phyloP scores from a whole-genome alignment of 805 yeast genomes.

The Candida pini region DNA sequence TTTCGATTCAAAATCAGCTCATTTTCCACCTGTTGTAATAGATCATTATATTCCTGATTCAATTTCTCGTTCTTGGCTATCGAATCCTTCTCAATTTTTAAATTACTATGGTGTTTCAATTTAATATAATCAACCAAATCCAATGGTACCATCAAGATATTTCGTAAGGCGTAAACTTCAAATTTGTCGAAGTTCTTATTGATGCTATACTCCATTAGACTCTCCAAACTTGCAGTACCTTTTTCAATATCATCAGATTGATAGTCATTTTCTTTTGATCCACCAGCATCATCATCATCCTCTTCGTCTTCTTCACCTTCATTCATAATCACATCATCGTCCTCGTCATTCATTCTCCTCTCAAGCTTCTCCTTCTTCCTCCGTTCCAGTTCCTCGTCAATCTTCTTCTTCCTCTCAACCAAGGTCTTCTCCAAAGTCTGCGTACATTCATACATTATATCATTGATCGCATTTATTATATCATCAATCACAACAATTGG shows the following conservation, averaged over 20 bases:
- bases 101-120: conserved; percentile 59
- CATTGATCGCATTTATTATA: conserved; percentile 82
- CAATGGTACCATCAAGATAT: conserved; percentile 65
- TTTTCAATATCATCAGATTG: conserved; percentile 47
- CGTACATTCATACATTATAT: conserved; percentile 75
- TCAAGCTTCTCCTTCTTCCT: conserved; percentile 7
- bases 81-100: conserved; percentile 22
- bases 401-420: conserved; percentile 27
- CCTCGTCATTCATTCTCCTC: conserved; percentile 13
- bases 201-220: conserved; percentile 65
- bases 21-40: conserved; percentile 34
- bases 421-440: conserved; percentile 70
- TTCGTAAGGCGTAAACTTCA: conserved; percentile 75
- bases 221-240: conserved; percentile 81
- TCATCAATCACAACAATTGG: conserved; percentile 82
- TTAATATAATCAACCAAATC: conserved; percentile 67
- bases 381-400: conserved; percentile 16
- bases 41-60: conserved; percentile 13
- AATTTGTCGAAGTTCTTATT: conserved; percentile 82
- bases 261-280: conserved; percentile 4
- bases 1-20: conserved; percentile 40
- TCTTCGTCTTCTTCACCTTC: conserved; percentile 13
- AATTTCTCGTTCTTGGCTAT: conserved; percentile 11
- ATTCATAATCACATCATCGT: conserved; percentile 25
- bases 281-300: conserved; percentile 1